These are phyloP conservation scores for Lentinula raphanica DNA, from an alignment of 768 basidiomycete genomes.

Conservation along the genomic window DNA sequence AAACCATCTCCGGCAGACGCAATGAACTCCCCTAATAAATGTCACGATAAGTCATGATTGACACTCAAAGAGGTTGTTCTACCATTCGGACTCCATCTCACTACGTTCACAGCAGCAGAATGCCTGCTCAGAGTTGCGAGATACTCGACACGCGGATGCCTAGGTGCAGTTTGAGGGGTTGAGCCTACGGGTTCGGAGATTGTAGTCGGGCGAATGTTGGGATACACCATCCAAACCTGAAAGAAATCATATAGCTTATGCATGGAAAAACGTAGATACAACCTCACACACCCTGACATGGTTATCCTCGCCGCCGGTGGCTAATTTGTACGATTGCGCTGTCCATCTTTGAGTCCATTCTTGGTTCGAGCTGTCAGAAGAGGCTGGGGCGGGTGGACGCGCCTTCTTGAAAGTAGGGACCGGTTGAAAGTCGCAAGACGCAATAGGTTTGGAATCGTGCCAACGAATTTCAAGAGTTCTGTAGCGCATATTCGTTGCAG, in stretches of 20 bases:
- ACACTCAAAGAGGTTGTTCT: conserved; percentile 18
- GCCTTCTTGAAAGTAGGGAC: conserved; percentile 68
- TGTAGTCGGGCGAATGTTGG: conserved; percentile 73
- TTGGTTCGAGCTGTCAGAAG: conserved; percentile 26
- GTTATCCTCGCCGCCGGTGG: conserved; percentile 95
- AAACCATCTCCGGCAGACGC: conserved; percentile 97
- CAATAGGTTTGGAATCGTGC: conserved; percentile 95
- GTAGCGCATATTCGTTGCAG: conserved; percentile 57
- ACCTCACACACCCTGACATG: conserved; percentile 79
- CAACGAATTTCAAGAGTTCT: conserved; percentile 91
- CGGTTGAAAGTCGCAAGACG: conserved; percentile 94
- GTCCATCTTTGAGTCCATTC: conserved; percentile 43
- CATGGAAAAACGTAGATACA: neutral
- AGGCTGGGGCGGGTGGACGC: conserved; percentile 42
- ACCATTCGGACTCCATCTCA: conserved; percentile 94
- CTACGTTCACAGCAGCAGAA: conserved; percentile 93
- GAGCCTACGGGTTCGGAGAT: conserved; percentile 30
- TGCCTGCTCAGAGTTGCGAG: conserved; percentile 91
- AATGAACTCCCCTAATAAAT: conserved; percentile 68
- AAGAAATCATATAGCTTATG: neutral
- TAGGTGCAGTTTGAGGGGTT: conserved; percentile 23
- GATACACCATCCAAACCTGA: conserved; percentile 93
- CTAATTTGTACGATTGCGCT: conserved; percentile 79
- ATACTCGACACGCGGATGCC: conserved; percentile 87
- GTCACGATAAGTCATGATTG: conserved; percentile 5